These are phyloP conservation scores for Russula lepida DNA, from an alignment of 768 basidiomycete genomes.

Conservation along the genomic window DNA sequence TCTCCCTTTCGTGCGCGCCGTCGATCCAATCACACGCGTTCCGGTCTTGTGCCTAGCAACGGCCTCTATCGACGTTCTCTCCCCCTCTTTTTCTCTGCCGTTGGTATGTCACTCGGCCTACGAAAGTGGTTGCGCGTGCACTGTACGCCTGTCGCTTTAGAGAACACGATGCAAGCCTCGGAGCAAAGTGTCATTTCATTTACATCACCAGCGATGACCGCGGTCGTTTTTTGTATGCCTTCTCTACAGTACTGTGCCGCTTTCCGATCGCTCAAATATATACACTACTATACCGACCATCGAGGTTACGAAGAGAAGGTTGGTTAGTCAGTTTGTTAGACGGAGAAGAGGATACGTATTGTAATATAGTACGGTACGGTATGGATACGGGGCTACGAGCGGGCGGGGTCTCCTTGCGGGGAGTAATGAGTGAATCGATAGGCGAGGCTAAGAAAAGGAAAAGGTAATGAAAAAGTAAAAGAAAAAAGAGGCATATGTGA, in stretches of 20 bases:
- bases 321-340: conserved; percentile 8
- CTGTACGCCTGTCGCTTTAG: no score
- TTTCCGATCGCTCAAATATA: neutral
- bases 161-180: no score
- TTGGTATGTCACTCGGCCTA: no score
- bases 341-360: conserved; percentile 9
- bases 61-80: no score
- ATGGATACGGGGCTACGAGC: conserved; percentile 1
- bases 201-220: neutral
- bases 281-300: neutral
- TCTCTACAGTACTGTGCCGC: neutral
- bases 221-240: neutral
- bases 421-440: conserved; percentile 10
- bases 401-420: conserved; percentile 2
- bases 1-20: no score
- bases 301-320: neutral
- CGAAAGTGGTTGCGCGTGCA: no score
- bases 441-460: conserved; percentile 2
- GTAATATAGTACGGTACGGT: conserved; percentile 18
- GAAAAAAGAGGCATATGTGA: conserved; percentile 1
- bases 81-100: no score
- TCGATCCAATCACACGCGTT: no score
- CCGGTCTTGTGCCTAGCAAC: no score
- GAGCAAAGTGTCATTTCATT: neutral
- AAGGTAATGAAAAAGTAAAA: neutral